Percentiles rank a stretch among this genome's conserved stretches.
Evolutionary conservation across 2,329 filamentous ascomycete genomes (phyloP).

Genomic region (Fragosphaeria purpurea): DNA sequence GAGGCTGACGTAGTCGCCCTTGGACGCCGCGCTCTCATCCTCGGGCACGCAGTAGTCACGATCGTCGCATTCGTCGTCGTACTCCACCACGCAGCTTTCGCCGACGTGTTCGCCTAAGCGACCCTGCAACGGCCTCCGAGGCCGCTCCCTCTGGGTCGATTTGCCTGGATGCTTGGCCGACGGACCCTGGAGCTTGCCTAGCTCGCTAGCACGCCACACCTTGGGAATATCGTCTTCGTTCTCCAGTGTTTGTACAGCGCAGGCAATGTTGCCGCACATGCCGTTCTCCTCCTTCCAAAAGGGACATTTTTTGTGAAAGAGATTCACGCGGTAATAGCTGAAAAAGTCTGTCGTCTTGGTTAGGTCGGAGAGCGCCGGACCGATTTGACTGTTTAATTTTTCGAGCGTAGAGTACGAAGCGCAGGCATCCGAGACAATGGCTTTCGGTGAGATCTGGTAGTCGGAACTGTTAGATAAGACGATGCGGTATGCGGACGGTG

Average conservation of each 20-base stretch:
- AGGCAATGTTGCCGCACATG: constrained; percentile 95
- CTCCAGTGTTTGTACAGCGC: constrained; percentile 88
- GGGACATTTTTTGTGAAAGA: constrained; percentile 89
- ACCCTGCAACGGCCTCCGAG: constrained; percentile 67
- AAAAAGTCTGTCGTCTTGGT: constrained; percentile 93
- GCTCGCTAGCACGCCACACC: constrained; percentile 83
- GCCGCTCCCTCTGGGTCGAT: constrained; percentile 59
- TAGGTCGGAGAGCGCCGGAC: constrained; percentile 68
- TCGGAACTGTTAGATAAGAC: constrained; percentile 28
- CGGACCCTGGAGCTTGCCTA: constrained; percentile 86
- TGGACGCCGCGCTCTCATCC: constrained; percentile 74
- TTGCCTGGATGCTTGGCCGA: constrained; percentile 80
- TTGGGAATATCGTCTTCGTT: constrained; percentile 88
- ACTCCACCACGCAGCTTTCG: constrained; percentile 94
- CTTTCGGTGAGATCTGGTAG: constrained; percentile 70
- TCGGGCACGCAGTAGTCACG: constrained; percentile 95
- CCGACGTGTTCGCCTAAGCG: constrained; percentile 76
- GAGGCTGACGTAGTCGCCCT: constrained; percentile 94
- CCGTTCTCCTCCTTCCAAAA: constrained; percentile 92
- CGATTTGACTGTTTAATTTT: constrained; percentile 64
- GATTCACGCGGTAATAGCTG: constrained; percentile 89
- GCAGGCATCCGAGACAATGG: constrained; percentile 89
- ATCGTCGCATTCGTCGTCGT: constrained; percentile 93
- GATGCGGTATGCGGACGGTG: constrained; percentile 14
- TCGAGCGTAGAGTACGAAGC: constrained; percentile 90